phyloP scores from a whole-genome alignment of 2,329 filamentous ascomycete species.

The Aspergillus candidus region DNA sequence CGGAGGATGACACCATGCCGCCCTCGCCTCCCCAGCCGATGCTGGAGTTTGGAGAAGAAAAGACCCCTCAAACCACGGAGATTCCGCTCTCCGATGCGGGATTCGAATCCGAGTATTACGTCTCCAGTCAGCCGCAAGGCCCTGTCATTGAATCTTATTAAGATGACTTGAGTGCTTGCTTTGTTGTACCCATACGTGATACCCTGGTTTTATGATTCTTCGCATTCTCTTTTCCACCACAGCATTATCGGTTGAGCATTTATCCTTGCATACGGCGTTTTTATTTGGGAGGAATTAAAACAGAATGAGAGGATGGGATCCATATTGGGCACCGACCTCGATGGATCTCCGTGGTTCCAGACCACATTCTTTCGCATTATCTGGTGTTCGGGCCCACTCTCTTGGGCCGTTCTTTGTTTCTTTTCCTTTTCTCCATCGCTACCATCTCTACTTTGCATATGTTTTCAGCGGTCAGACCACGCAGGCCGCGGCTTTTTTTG shows the following conservation, averaged over 20 bases:
- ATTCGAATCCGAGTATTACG: conserved; percentile 46
- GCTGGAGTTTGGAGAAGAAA: conserved; percentile 56
- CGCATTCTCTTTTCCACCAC: background rate
- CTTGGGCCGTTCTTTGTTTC: no score
- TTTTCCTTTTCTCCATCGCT: no score
- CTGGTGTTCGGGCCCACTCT: no score
- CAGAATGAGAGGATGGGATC: no score
- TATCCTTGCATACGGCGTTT: conserved; percentile 2
- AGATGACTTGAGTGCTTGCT: conserved; percentile 13
- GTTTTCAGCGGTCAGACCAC: no score
- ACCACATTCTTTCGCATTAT: background rate
- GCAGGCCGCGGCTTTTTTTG: no score
- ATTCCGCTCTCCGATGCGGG: conserved; percentile 32
- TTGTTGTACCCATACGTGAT: conserved; percentile 7
- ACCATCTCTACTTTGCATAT: no score
- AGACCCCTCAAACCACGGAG: conserved; percentile 45
- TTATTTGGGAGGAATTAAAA: background rate
- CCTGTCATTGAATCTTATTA: conserved; percentile 47
- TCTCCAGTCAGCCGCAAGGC: conserved; percentile 38
- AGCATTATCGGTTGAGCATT: background rate
- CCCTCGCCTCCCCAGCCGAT: conserved; percentile 57
- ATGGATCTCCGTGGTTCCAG: conserved; percentile 9
- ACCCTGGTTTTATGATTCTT: conserved; percentile 9
- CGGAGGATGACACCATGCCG: conserved; percentile 67
- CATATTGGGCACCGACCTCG: background rate